A percentile compares a stretch with the other conserved stretches of the same genome.
phyloP scores from a whole-genome alignment of 2,329 filamentous ascomycete genomes.

The Penicillium capsulatum region DNA sequence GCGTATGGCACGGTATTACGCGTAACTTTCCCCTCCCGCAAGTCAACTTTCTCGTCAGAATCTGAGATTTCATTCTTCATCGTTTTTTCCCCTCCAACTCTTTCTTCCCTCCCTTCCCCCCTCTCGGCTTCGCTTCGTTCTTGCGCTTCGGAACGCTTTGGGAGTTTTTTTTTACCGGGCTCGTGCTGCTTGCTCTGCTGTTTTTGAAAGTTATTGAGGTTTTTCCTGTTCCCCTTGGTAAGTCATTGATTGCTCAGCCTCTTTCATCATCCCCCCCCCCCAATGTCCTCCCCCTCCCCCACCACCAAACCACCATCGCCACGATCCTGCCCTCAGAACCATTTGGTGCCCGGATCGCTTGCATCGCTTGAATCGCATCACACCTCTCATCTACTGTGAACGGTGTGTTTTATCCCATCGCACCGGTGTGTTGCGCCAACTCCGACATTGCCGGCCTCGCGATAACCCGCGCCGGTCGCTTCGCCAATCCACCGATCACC shows the following conservation, averaged over 20 bases:
- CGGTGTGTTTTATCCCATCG: not conserved
- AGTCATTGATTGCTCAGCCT: conserved; percentile 15
- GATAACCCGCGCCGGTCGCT: conserved; percentile 3
- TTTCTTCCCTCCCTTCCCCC: conserved; percentile 22
- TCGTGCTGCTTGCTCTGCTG: conserved; percentile 14
- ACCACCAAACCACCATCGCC: conserved; percentile 1
- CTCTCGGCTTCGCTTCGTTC: conserved; percentile 23
- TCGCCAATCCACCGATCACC: not conserved
- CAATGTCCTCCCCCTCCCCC: conserved; percentile 3
- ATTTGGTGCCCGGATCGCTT: too few relatives aligned
- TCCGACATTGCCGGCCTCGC: not conserved
- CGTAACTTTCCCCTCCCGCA: conserved; percentile 3
- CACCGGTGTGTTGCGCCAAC: not conserved
- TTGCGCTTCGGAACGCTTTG: conserved; percentile 18
- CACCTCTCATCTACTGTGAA: not conserved
- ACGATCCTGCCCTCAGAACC: too few relatives aligned
- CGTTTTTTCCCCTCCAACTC: conserved; percentile 18
- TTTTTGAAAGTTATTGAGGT: conserved; percentile 19
- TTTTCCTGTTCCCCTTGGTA: conserved; percentile 22
- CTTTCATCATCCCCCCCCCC: conserved; percentile 14
- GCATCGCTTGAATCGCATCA: too few relatives aligned
- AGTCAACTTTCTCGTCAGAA: conserved; percentile 12
- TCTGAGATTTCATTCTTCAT: conserved; percentile 28
- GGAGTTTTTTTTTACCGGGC: conserved; percentile 25
- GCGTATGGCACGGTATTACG: not conserved